A percentile compares a stretch with the other conserved stretches of the same genome.
Conservation (phyloP, 2,329 filamentous ascomycete species). For the Aotearoamyces nothofagi region DNA sequence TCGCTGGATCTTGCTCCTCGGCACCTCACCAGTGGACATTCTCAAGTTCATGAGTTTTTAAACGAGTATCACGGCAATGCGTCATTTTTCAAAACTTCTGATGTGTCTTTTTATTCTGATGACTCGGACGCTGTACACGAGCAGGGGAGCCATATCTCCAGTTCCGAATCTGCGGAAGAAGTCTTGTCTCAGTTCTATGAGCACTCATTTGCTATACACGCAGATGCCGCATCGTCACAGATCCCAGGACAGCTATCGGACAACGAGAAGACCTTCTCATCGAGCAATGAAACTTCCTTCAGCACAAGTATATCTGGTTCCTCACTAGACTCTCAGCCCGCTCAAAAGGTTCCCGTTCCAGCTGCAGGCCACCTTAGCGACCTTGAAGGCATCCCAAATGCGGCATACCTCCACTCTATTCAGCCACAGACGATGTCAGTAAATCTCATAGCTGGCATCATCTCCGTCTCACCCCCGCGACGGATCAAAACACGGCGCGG, state of each 20-base stretch:
- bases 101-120: slow-evolving; percentile 19
- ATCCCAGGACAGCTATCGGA: slow-evolving; percentile 22
- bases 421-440: slow-evolving; percentile 69
- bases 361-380: slow-evolving; percentile 33
- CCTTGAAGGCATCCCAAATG: slow-evolving; percentile 55
- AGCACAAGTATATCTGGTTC: slow-evolving; percentile 16
- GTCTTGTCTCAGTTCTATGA: slow-evolving; percentile 56
- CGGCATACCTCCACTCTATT: slow-evolving; percentile 48
- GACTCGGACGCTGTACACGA: background rate
- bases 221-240: slow-evolving; percentile 49
- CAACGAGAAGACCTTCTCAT: slow-evolving; percentile 9
- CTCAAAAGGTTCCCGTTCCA: slow-evolving; percentile 9
- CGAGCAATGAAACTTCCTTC: slow-evolving; percentile 21
- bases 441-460: slow-evolving; percentile 66
- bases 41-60: slow-evolving; percentile 28
- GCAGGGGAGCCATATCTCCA: slow-evolving; percentile 4
- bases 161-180: slow-evolving; percentile 13
- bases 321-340: slow-evolving; percentile 24
- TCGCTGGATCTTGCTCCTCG: slow-evolving; percentile 32
- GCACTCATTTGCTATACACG: slow-evolving; percentile 58
- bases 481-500: slow-evolving; percentile 54
- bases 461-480: slow-evolving; percentile 53
- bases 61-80: slow-evolving; percentile 18
- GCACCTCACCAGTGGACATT: slow-evolving; percentile 34
- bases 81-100: slow-evolving; percentile 26